Evolutionary conservation across 2,329 filamentous ascomycete species (phyloP), one percentile per base, ranked within the genome.

Genomic region (Scedosporium dehoogii): DNA sequence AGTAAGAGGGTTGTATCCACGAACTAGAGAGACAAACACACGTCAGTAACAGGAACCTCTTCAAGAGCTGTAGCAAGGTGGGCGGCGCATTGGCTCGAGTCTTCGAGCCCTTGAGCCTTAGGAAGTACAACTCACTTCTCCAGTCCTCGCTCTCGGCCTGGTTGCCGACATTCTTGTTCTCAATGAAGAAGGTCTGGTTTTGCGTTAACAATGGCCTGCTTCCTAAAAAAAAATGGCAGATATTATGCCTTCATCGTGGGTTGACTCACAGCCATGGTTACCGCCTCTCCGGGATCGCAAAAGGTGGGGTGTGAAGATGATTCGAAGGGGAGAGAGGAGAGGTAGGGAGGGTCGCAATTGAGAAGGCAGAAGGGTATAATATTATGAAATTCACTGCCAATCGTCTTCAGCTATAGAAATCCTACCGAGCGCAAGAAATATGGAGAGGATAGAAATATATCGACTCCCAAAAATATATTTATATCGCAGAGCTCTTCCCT

Each of bases 1-100:
- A 14, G 91, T 97, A 68, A 99, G 81, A 70, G 91, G 93, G 74
- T 96, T 96, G 83, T 96, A 93, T 69, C 93, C 93, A 66, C 89
- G 88, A 75, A 92, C 88, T 91, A 66, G 29, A 64, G 21, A 60
- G 58, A 42, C 16, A 23, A 25, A 18, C n/a, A 18, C 6, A n/a
- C 38, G 42, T 38, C n/a, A 60, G 51, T 4, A 16, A 38, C 14
- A 33, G 9, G 23, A 12, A 23, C 14, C 25, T n/a, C n/a, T 57
- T 12, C 48, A 56, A 38, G 9, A 38, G 10, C 23, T 55, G 64
- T n/a, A 18, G 21, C 51, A 18, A 6, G 18, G 7, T 27, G 27
- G 16, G 23, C 18, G 67, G 73, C 63, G 41, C 42, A 58, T 41
- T 55, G 18, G 21, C 18, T 25, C 29, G 21, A 27, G 10, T 29